These are phyloP conservation scores for Plasmodium sp. DNA, from an alignment of 169 alveolate genomes.

Conservation along the genomic window DNA sequence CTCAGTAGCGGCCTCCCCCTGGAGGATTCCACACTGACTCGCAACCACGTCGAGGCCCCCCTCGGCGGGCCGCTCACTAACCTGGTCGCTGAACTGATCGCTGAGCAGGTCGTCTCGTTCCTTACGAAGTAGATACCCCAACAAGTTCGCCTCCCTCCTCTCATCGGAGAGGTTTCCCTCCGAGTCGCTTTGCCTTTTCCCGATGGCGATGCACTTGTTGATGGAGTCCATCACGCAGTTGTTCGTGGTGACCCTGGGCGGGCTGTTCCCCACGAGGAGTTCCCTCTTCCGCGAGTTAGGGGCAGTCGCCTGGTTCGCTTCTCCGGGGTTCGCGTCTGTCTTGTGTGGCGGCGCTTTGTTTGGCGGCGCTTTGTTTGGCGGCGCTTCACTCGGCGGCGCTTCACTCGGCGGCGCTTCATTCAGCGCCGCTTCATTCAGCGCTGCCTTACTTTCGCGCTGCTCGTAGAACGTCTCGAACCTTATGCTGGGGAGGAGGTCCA, in stretches of 20 bases:
- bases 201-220: neutral
- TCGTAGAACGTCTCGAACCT: slow-evolving; percentile 56
- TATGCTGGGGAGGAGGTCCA: slow-evolving; percentile 55
- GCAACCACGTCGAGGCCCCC: neutral
- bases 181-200: neutral
- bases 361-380: too few relatives aligned
- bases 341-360: neutral
- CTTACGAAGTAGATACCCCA: neutral
- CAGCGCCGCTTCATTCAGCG: neutral
- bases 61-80: neutral
- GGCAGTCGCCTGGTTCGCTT: neutral
- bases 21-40: neutral
- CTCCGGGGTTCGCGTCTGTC: neutral
- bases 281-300: neutral
- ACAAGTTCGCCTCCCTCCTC: neutral
- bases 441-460: neutral
- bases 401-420: too few relatives aligned
- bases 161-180: neutral
- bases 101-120: neutral
- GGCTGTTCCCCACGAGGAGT: neutral
- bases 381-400: too few relatives aligned
- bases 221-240: neutral
- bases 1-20: neutral
- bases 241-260: neutral
- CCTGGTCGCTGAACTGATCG: neutral